phyloP scores from a whole-genome alignment of 441 rosid genomes.

The Capsella rubella region DNA sequence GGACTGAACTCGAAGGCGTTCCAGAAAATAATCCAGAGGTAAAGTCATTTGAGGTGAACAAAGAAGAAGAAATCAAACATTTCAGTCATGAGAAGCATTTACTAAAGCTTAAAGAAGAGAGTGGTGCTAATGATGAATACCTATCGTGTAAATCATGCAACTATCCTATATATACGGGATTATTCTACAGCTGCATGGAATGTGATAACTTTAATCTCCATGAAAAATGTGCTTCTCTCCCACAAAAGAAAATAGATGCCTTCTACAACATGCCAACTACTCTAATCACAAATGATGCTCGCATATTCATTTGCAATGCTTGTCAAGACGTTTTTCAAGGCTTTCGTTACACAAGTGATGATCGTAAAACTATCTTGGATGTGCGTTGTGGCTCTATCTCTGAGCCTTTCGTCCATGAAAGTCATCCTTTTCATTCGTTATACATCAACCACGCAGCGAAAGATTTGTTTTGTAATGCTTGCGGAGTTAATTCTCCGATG shows the following conservation, averaged over 20 bases:
- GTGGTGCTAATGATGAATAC: not conserved
- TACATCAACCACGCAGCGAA: not conserved
- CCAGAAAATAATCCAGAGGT: no score
- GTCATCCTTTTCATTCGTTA: slow-evolving; percentile 20
- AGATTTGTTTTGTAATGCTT: slow-evolving; percentile 4
- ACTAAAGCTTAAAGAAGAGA: slow-evolving; percentile 11
- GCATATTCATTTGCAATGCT: not conserved
- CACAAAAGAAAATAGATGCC: not conserved
- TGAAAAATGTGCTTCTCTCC: slow-evolving; percentile 33
- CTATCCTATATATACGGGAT: not conserved
- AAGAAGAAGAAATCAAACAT: slow-evolving; percentile 24
- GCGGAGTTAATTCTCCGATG: not conserved
- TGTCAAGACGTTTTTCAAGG: slow-evolving; percentile 18
- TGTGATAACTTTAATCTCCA: slow-evolving; percentile 35
- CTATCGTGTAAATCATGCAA: slow-evolving; percentile 3
- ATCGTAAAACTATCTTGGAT: not conserved
- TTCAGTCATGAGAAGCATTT: slow-evolving; percentile 13
- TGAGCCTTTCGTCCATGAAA: not conserved
- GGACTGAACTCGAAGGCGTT: slow-evolving; percentile 3
- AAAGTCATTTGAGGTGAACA: no score
- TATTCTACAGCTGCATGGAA: slow-evolving; percentile 28
- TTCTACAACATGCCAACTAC: not conserved
- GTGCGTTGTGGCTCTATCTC: no score
- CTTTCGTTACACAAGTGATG: not conserved
- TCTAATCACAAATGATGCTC: no score